Conservation (phyloP, 73 alveolate species). For the Symbiodinium pilosum region DNA sequence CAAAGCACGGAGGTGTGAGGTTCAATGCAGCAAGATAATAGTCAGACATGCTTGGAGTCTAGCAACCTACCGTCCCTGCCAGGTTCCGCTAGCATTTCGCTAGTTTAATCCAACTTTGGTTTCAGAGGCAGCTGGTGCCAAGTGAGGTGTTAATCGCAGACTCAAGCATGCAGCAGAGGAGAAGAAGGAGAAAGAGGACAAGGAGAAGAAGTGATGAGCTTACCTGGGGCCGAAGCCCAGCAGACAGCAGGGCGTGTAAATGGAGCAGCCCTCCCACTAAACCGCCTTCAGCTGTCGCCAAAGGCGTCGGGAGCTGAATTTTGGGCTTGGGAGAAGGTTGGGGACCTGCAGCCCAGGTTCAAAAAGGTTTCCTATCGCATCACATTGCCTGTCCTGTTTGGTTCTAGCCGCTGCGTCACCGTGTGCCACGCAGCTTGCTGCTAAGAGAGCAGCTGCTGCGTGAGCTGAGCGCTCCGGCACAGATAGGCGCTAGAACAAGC, state of each 20-base stretch:
- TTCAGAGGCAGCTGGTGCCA: too few relatives aligned
- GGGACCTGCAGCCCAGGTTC: too few relatives aligned
- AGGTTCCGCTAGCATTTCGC: too few relatives aligned
- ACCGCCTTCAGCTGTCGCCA: conserved; percentile 1
- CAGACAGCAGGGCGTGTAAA: background rate
- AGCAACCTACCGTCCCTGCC: too few relatives aligned
- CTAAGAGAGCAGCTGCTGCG: background rate
- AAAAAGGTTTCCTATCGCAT: background rate
- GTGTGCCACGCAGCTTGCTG: background rate
- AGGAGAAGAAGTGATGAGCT: conserved; percentile 32
- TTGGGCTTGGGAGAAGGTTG: background rate
- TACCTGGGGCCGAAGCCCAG: background rate
- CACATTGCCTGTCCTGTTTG: background rate
- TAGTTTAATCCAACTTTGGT: too few relatives aligned
- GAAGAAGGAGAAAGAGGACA: background rate
- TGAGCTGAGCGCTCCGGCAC: too few relatives aligned
- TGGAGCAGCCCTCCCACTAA: background rate
- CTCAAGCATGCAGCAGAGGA: too few relatives aligned
- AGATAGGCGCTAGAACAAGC: too few relatives aligned
- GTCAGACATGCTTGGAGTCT: too few relatives aligned
- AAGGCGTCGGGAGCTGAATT: conserved; percentile 9
- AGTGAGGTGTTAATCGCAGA: too few relatives aligned
- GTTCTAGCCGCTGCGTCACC: background rate
- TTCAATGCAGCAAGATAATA: too few relatives aligned
- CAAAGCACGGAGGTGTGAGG: too few relatives aligned